Evolutionary conservation across 2,329 filamentous ascomycete species (phyloP), one percentile per base, ranked within the genome.

Genomic region (Aspergillus pseudonomiae): DNA sequence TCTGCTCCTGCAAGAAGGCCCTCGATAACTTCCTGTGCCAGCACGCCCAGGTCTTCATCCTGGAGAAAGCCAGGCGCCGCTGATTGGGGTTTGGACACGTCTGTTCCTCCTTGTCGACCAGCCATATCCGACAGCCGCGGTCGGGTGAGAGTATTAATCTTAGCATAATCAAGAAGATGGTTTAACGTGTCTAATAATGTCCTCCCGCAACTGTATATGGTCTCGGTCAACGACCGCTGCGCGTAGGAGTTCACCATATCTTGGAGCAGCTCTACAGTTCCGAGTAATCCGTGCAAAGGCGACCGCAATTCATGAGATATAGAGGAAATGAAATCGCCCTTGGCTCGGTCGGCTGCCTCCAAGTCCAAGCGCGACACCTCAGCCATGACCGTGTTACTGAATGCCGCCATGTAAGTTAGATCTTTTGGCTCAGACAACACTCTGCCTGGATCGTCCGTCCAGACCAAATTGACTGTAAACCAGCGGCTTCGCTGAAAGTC

Each of bases 181-280:
- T 77, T 73, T 19, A 81, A 72, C 0, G 78, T 79, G 36, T 79
- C 77, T 1, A 80, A 69, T 1, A 81, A 64, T 1, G 78, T 80
- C n/a, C 73, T 72, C 1, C 76, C 78, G 56, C 77, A 81, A 21
- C 70, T 75, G 30, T 74, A 71, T 30, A 80, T 73, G 0, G 77
- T 72, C 34, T 71, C 64, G 10, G 74, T 41, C 41, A 75, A 66
- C 12, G 68, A 66, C 39, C 60, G 63, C 34, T 75, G 73, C 7
- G 68, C 64, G 10, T 66, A 59, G 43, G 67, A 62, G 14, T 71
- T 67, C 4, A 53, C 61, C 26, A 66, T 71, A 19, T 72, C 70
- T 34, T 69, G 60, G 9, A 75, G 56, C 10, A 74, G 65, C 32
- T 75, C 71, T 2, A 67, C 57, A 7, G 62, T 69, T 5, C 71